Evolutionary conservation across 106 monocot genomes (phyloP).

Genomic region (Dendrobium huoshanense): DNA sequence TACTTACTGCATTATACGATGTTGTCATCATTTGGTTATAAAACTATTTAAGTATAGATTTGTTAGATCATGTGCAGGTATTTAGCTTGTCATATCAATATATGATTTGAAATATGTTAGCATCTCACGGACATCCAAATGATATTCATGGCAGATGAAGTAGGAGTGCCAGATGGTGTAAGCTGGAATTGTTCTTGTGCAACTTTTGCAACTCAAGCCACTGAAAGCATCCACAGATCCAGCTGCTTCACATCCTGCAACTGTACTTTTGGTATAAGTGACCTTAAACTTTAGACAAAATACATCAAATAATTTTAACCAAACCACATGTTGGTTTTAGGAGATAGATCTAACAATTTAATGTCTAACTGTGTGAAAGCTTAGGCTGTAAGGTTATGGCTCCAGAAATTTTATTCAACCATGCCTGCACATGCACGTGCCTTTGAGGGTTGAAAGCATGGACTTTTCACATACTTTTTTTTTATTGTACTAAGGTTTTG

Average conservation of each 20-base stretch:
- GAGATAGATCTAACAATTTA: background rate
- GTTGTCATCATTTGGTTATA: background rate
- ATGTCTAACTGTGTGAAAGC: background rate
- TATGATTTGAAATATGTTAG: background rate
- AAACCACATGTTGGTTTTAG: background rate
- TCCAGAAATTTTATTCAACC: background rate
- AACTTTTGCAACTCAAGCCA: background rate
- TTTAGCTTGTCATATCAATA: background rate
- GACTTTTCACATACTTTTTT: background rate
- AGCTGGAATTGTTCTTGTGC: conserved; percentile 10
- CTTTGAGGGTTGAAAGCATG: background rate
- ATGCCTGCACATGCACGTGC: background rate
- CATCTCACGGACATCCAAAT: background rate
- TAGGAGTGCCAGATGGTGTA: conserved; percentile 2
- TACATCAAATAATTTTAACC: background rate
- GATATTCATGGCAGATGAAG: background rate
- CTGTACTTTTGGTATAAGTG: conserved; percentile 4
- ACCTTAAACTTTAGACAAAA: background rate
- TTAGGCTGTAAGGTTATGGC: background rate
- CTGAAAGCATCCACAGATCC: conserved; percentile 4
- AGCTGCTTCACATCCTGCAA: conserved; percentile 8
- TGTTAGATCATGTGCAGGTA: background rate
- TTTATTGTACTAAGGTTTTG: background rate
- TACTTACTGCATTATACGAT: background rate
- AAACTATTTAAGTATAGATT: background rate